Percentiles rank a stretch among this genome's conserved stretches.
phyloP scores from a whole-genome alignment of 345 rosid species.

The Ceriops tagal region DNA sequence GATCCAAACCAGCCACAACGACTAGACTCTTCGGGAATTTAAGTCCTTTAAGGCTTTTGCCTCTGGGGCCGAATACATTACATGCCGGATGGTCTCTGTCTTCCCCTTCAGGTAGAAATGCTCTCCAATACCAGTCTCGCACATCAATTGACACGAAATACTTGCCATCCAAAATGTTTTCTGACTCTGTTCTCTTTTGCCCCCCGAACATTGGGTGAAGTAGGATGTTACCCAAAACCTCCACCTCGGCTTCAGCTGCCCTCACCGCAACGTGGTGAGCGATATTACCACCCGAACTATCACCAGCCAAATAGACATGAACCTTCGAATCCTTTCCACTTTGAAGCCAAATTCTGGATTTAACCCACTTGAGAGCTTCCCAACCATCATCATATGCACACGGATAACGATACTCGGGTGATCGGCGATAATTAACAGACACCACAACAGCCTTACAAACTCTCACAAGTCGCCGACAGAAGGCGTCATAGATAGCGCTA shows the following conservation, averaged over 20 bases:
- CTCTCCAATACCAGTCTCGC: slow-evolving; percentile 98
- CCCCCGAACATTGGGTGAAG: slow-evolving; percentile 96
- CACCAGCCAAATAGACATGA: slow-evolving; percentile 81
- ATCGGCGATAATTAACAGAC: slow-evolving; percentile 84
- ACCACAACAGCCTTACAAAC: slow-evolving; percentile 71
- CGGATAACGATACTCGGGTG: slow-evolving; percentile 79
- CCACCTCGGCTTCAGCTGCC: slow-evolving; percentile 54
- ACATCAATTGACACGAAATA: slow-evolving; percentile 83
- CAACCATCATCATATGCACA: slow-evolving; percentile 96
- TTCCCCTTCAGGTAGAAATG: slow-evolving; percentile 78
- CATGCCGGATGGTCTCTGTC: slow-evolving; percentile 93
- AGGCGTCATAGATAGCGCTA: slow-evolving; percentile 91
- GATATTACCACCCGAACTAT: slow-evolving; percentile 94
- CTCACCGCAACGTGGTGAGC: slow-evolving; percentile 82
- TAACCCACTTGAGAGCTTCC: slow-evolving; percentile 92
- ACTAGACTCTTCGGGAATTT: slow-evolving; percentile 81
- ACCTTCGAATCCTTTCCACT: slow-evolving; percentile 74
- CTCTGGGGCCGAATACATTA: slow-evolving; percentile 87
- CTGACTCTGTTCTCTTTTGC: slow-evolving; percentile 66
- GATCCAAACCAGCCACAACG: slow-evolving; percentile 88
- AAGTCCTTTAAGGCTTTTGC: slow-evolving; percentile 41
- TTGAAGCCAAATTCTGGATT: slow-evolving; percentile 71
- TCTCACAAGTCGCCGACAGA: slow-evolving; percentile 77
- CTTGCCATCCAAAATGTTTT: slow-evolving; percentile 69
- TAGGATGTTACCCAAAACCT: slow-evolving; percentile 79